Evolutionary conservation across 2,329 filamentous ascomycete species (phyloP), one percentile per base, ranked within the genome.

Genomic region (Fusarium verticillioides): DNA sequence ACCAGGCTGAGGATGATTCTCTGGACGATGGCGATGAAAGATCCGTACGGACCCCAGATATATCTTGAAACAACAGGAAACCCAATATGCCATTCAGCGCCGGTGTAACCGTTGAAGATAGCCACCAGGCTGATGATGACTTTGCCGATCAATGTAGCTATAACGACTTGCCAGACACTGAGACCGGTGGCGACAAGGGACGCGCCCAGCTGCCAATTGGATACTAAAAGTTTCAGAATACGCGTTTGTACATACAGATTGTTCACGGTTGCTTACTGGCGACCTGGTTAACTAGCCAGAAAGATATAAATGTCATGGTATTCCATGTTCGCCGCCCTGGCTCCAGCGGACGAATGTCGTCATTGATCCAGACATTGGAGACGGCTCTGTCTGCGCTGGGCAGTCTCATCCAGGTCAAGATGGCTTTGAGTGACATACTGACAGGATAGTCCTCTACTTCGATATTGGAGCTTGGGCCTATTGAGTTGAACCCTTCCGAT

Each of bases 391-490:
- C 50, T 37, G 50, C n/a, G 12, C 50, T 53, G 19, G 50, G 50
- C 34, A 53, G 50, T 18, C 32, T 53, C 23, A 39, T 37, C 50
- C 34, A 37, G 9, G 50, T 37, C 13, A 53, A 3, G 3, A n/a
- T 18, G 13, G 50, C 2, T 53, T 53, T 53, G 7, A 28, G 23
- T 4, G 13, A 9, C 50, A 53, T 53, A 2, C 2, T 53, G 13
- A 1, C 19, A 3, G 2, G 6, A 2, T 16, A 11, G 0, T 7
- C 3, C 18, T 36, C 9, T 4, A n/a, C 19, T 19, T 16, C 9
- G 13, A 52, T 13, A 8, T 23, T 23, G 16, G 16, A 26, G 9
- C 30, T 5, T 36, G 30, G 16, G 7, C 30, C 5, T 23, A 5
- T 19, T 34, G 21, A 34, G 8, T 10, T 36, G 19, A 7, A 0